These are phyloP conservation scores for Camelina laxa DNA, from an alignment of 345 rosid genomes.

Conservation along the genomic window DNA sequence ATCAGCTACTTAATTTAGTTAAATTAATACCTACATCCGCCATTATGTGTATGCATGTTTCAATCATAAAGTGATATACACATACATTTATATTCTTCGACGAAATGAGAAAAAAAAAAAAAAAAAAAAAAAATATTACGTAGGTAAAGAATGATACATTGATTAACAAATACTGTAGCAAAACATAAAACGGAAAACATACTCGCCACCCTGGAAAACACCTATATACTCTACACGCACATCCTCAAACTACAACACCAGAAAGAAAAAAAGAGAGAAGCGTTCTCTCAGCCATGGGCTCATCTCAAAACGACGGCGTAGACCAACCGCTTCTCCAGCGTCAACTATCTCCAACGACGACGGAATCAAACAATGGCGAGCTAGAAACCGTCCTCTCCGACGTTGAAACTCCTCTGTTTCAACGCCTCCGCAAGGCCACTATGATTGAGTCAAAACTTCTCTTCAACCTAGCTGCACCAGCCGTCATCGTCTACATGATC, in stretches of 20 bases:
- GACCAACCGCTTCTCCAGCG: slow-evolving; percentile 17
- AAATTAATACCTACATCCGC: too few relatives aligned
- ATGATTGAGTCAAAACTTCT: slow-evolving; percentile 49
- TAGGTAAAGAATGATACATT: too few relatives aligned
- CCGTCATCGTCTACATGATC: slow-evolving; percentile 60
- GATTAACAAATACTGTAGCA: too few relatives aligned
- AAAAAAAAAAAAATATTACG: too few relatives aligned
- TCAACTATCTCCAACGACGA: neutral
- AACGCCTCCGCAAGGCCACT: slow-evolving; percentile 34
- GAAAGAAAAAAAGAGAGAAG: neutral
- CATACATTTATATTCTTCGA: too few relatives aligned
- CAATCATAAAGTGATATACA: too few relatives aligned
- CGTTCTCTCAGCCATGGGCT: slow-evolving; percentile 10
- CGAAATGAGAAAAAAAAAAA: too few relatives aligned
- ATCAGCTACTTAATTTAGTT: too few relatives aligned
- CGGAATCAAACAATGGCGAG: slow-evolving; percentile 30
- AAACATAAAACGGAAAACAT: too few relatives aligned
- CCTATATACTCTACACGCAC: neutral
- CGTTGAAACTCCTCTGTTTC: slow-evolving; percentile 32
- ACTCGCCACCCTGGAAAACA: neutral
- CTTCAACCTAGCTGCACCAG: slow-evolving; percentile 57
- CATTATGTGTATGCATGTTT: too few relatives aligned
- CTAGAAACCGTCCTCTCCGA: slow-evolving; percentile 40
- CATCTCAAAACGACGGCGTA: slow-evolving; percentile 23
- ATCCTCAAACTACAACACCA: neutral